Evolutionary conservation across 371 early-diverging fungal species (phyloP).

Genomic region (Circinella minor): DNA sequence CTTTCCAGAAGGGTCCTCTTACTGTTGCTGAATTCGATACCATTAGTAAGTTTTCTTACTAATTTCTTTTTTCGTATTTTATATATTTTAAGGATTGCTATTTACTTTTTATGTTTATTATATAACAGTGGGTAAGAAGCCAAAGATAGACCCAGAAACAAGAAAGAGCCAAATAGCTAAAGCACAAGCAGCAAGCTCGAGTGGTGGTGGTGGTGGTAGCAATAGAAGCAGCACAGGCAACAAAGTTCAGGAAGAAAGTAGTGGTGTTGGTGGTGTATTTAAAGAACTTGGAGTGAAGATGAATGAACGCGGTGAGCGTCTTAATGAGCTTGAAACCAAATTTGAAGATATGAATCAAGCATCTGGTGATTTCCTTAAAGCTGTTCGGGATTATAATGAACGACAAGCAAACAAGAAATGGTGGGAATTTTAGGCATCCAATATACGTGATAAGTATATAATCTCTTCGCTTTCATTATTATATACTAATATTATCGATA

Average conservation of each 20-base stretch:
- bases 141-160: background rate
- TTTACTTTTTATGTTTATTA: too few species aligned
- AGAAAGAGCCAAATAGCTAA: background rate
- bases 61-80: too few species aligned
- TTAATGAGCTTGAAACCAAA: slow-evolving; percentile 52
- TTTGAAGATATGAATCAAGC: slow-evolving; percentile 59
- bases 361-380: slow-evolving; percentile 56
- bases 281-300: slow-evolving; percentile 50
- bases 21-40: slow-evolving; percentile 53
- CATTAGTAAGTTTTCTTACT: slow-evolving; percentile 42
- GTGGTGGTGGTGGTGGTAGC: too few species aligned
- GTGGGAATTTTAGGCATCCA: slow-evolving; percentile 27
- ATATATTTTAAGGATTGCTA: too few species aligned
- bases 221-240: background rate
- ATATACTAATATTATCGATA: too few species aligned
- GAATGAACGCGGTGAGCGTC: slow-evolving; percentile 62
- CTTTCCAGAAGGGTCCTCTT: slow-evolving; percentile 47
- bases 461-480: too few species aligned
- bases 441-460: too few species aligned
- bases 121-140: slow-evolving; percentile 1
- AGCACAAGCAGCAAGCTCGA: background rate
- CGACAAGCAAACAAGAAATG: slow-evolving; percentile 49
- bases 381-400: slow-evolving; percentile 60
- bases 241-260: slow-evolving; percentile 11
- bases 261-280: slow-evolving; percentile 42